Evolutionary conservation across 2,329 filamentous ascomycete species (phyloP).

Genomic region (Paramyrothecium sp.): DNA sequence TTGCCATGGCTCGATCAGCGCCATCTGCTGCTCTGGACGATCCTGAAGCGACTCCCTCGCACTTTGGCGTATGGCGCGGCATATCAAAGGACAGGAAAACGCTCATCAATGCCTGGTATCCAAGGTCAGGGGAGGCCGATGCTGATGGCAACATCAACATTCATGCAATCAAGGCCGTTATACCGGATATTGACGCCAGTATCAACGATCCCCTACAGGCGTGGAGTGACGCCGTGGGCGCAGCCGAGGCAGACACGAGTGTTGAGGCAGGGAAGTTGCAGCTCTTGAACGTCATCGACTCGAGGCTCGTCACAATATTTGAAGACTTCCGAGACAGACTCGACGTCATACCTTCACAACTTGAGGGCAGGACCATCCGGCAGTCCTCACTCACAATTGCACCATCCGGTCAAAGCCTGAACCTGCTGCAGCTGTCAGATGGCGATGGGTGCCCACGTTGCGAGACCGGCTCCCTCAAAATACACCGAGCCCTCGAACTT

Average conservation of each 20-base stretch:
- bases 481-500: slow-evolving; percentile 79
- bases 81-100: slow-evolving; percentile 66
- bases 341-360: slow-evolving; percentile 17
- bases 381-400: slow-evolving; percentile 26
- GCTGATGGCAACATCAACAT: slow-evolving; percentile 40
- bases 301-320: slow-evolving; percentile 23
- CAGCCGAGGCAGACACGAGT: slow-evolving; percentile 1
- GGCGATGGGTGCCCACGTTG: slow-evolving; percentile 77
- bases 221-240: slow-evolving; percentile 43
- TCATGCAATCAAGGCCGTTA: slow-evolving; percentile 62
- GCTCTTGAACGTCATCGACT: slow-evolving; percentile 34
- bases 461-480: slow-evolving; percentile 55
- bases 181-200: slow-evolving; percentile 69
- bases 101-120: slow-evolving; percentile 70
- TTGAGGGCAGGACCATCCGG: slow-evolving; percentile 11
- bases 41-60: slow-evolving; percentile 3
- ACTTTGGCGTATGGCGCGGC: slow-evolving; percentile 54
- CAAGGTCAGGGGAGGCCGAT: slow-evolving; percentile 26
- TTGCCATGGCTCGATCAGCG: slow-evolving; percentile 49
- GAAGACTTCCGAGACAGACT: slow-evolving; percentile 18
- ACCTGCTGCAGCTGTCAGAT: slow-evolving; percentile 62
- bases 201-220: slow-evolving; percentile 57
- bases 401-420: slow-evolving; percentile 40
- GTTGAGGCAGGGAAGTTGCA: background rate
- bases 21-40: background rate